Percentiles rank a stretch among this genome's conserved stretches.
These are phyloP conservation scores for Elaeagnus macrophylla DNA, from an alignment of 306 rosid genomes.

Conservation along the genomic window DNA sequence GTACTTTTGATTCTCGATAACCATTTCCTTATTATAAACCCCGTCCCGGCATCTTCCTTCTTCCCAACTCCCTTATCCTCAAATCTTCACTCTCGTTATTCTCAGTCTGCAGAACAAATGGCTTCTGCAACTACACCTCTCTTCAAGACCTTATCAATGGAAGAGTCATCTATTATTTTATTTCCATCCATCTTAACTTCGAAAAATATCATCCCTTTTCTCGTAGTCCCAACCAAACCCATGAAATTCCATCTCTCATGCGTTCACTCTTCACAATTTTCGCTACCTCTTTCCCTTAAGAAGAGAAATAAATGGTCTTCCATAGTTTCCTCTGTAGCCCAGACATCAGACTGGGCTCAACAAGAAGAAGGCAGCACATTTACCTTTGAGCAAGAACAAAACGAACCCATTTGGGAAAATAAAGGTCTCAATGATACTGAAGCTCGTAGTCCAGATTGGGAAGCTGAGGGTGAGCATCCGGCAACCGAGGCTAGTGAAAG, in stretches of 20 bases:
- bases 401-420: conserved; percentile 31
- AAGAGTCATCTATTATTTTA: conserved; percentile 46
- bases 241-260: conserved; percentile 33
- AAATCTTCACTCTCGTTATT: conserved; percentile 12
- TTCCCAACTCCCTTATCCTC: conserved; percentile 40
- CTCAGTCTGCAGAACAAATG: conserved; percentile 19
- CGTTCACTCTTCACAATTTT: conserved; percentile 27
- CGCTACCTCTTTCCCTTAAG: conserved; percentile 22
- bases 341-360: conserved; percentile 74
- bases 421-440: conserved; percentile 28
- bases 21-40: not conserved
- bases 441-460: conserved; percentile 36
- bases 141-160: conserved; percentile 44
- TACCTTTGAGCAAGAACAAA: conserved; percentile 24
- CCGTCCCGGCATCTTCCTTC: not conserved
- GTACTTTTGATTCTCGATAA: not conserved
- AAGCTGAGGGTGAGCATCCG: conserved; percentile 21
- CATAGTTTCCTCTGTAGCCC: conserved; percentile 49
- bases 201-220: conserved; percentile 32
- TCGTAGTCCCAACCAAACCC: conserved; percentile 36
- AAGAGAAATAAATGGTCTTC: conserved; percentile 35
- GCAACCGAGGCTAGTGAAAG: conserved; percentile 11
- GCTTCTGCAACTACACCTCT: conserved; percentile 34
- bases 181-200: conserved; percentile 37
- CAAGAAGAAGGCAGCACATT: conserved; percentile 42